Base-by-base conservation (phyloP, 768 basidiomycete genomes). In the Lepiota brunneoincarnata region DNA sequence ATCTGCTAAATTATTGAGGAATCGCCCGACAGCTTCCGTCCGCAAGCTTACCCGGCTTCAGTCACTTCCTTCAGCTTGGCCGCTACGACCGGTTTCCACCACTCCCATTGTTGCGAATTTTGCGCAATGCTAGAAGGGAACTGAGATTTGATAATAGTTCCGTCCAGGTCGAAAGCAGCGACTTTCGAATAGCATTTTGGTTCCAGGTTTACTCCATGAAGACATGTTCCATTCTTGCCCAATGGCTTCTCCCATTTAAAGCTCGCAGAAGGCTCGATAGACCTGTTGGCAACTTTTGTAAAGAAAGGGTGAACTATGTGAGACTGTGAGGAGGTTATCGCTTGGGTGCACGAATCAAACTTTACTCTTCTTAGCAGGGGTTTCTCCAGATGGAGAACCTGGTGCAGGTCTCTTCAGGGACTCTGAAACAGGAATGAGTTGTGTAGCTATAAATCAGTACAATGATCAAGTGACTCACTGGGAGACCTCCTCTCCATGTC, bases 81-180 rank as follows among this genome's bases (percentile, higher is more conserved):
- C 2, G 86, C 85, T 4, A 97, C 82, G 14, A 62, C 63, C 0
- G 76, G 63, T 57, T 81, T 70, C 91, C 92, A 94, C 89, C 91
- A 92, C 51, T 80, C 70, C 81, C 86, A 84, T 34, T 65, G 61
- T 2, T 66, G 60, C n/a, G n/a, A n/a, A n/a, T n/a, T 3, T 74
- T 64, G 21, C n/a, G 70, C 70, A 21, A 76, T 74, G 36, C 58
- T 66, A 36, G 57, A 54, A 17, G 53, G 56, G 46, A 68, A 59
- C 18, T 66, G 58, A n/a, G 66, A 67, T 59, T 85, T 87, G 65
- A 97, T 93, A 55, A 95, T 61, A 0, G 92, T 94, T 2, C 90
- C 92, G 64, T 97, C 94, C 20, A 97, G 72, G 66, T 97, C 94
- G 58, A 94, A 89, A 11, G 84, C 79, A 9, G 90, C 88, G 28